Base-by-base conservation (phyloP, 2,329 filamentous ascomycete species). In the Scedosporium dehoogii region DNA sequence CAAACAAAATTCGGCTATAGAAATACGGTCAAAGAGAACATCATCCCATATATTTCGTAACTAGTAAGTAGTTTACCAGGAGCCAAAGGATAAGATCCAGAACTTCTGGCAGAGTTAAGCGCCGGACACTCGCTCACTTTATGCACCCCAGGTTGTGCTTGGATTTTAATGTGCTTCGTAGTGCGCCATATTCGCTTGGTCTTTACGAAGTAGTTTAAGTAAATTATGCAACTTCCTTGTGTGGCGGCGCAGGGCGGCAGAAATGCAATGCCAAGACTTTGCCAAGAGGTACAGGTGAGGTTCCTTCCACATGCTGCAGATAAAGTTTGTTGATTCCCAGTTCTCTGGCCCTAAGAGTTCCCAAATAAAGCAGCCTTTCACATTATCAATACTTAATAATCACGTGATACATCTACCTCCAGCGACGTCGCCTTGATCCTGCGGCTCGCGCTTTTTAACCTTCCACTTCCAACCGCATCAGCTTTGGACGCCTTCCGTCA, bases 391-490 rank as follows among this genome's bases (percentile, higher is more conserved):
- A 4, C 12, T 33, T 60, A 56, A 42, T 18, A 61, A 3, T 23
- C 59, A 61, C 59, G 59, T 61, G 59, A 61, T 27, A 3, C 1
- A 4, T 23, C 5, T 61, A 61, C 59, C 3, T 38, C 21, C 3
- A 3, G 23, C 9, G 38, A 55, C 46, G 4, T 23, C 55, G 9
- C 46, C 59, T 53, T 21, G n/a, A 27, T 61, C 59, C 42, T 41
- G 44, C 42, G 10, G n/a, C 48, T 48, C 27, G 59, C 59, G 38
- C 59, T 48, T 51, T 53, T 51, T 44, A 21, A 60, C 25, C 55
- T 23, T 55, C 59, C 6, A 61, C 18, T 48, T 48, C 44, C 44
- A 16, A 56, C 48, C 46, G 46, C 48, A 61, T 61, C 48, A 61
- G 46, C 59, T 61, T 18, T 6, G 14, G 59, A 18, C 27, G 10